Evolutionary conservation across 2,329 filamentous ascomycete species (phyloP), one percentile per base, ranked within the genome.

Genomic region (Colletotrichum caudatum): DNA sequence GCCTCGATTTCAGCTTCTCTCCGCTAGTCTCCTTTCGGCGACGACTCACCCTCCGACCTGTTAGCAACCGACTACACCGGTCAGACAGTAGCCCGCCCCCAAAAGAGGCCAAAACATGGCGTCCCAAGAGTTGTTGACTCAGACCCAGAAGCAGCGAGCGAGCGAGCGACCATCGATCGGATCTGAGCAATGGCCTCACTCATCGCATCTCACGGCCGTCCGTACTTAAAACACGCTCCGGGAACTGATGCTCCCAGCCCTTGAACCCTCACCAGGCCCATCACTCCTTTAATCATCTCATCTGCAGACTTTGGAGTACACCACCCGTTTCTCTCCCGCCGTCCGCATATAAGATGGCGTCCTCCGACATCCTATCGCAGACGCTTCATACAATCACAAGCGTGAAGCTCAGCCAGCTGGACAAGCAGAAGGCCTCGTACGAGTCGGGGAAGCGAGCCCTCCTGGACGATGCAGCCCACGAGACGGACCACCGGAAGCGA

Each of bases 391-490:
- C 85, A 44, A 87, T 89, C 76, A 89, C 86, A 26, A 80, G 80
- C 50, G 87, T 85, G 69, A 90, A 90, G 75, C 85, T 90, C 71
- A 80, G 80, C n/a, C 87, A 90, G 74, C 82, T 90, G 9, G 81
- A 83, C 37, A 86, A 86, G 74, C 84, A 88, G 72, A 86, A 85
- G 35, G 78, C 78, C 0, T 77, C 83, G 3, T 90, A 88, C 74
- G 82, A 87, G 64, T 77, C 78, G 44, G 82, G 81, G 50, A 88
- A 88, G 74, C 72, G 78, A 5, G 75, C 80, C 1, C 80, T 87
- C 5, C 73, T 85, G 35, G 74, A 78, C n/a, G 77, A 78, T 18
- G 76, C 77, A 33, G 71, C 74, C 3, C 66, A 69, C 23, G 73
- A 77, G 56, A 68, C 70, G 11, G 74, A 81, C 48, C 72, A 74